Base-by-base conservation (phyloP, 495 filamentous ascomycete species). In the Xanthoparmelia taractica region DNA sequence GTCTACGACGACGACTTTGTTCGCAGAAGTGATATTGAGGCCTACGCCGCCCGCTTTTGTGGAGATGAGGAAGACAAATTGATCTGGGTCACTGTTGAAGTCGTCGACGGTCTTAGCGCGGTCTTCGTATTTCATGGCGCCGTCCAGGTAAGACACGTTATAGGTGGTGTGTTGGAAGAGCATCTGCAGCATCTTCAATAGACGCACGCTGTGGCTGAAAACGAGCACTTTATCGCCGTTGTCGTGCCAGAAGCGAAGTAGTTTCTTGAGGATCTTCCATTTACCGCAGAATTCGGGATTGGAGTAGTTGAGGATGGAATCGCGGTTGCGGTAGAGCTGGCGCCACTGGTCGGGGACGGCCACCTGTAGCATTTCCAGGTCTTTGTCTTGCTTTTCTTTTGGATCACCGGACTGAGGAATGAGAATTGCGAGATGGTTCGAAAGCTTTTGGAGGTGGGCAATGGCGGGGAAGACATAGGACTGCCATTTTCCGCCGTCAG, bases 1-100 rank as follows among this genome's bases (percentile, higher is more conserved):
- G 71, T 98, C 94, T 45, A 97, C 88, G 41, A 98, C 90, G 25
- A 98, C 94, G 13, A 98, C 93, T 73, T 97, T 97, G 76, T 98
- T 98, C 15, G 94, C 94, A 0, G 90, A 93, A 5, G 94, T 96
- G 72, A 98, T 98, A 70, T 98, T 98, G 12, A 97, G 77, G 0
- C 92, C 93, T 8, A 89, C 82, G 31, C 93, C 93, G 36, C 94
- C 94, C 20, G 94, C 91, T 70, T 88, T 90, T 25, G 94, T 97
- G 23, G 89, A 93, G 67, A 98, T 97, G 52, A 98, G 78, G 71
- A 98, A 98, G 25, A 97, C 92, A 68, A 98, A 98, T 65, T 95
- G 91, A 11, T 74, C 75, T 0, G 92, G 86, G 70, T 96, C 89
- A 8, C 88, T 82, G 74, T 98, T 98, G 82, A 96, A 98, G 40